These are phyloP conservation scores for Tricholoma matsutake DNA, from an alignment of 768 basidiomycete species.

Conservation along the genomic window DNA sequence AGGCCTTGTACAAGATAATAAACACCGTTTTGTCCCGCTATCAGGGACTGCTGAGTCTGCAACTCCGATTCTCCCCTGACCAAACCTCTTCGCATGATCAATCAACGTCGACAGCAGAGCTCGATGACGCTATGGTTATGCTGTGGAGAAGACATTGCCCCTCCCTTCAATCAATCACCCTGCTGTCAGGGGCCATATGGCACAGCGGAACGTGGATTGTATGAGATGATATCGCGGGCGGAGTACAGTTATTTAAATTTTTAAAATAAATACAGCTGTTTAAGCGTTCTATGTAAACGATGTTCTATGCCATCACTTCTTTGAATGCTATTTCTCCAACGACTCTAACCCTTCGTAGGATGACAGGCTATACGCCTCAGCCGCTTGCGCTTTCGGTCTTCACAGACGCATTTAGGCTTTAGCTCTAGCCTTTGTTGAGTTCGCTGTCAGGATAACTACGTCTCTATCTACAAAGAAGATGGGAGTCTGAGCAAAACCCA, in stretches of 20 bases:
- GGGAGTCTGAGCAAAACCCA: no score
- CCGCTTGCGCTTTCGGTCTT: no score
- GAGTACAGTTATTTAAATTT: neutral
- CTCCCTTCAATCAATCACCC: conserved; percentile 20
- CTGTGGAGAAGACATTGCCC: conserved; percentile 26
- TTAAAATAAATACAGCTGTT: neutral
- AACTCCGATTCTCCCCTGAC: conserved; percentile 18
- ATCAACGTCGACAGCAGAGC: conserved; percentile 1
- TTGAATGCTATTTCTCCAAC: no score
- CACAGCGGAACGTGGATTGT: neutral
- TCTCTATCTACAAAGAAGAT: no score
- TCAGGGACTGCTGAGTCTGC: conserved; percentile 30
- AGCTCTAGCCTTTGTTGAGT: no score
- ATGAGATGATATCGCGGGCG: neutral
- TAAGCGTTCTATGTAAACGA: neutral
- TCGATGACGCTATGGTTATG: conserved; percentile 16
- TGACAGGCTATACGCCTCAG: no score
- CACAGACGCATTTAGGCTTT: no score
- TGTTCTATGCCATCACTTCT: no score
- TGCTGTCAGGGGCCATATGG: conserved; percentile 30
- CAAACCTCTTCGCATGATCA: neutral
- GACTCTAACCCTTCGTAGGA: no score
- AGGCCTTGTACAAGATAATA: conserved; percentile 40
- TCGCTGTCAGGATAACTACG: no score
- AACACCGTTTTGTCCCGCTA: conserved; percentile 39